A percentile compares a stretch with the other conserved stretches of the same genome.
phyloP scores from a whole-genome alignment of 1,284 basidiomycete species.

The Pseudozyma sp. region DNA sequence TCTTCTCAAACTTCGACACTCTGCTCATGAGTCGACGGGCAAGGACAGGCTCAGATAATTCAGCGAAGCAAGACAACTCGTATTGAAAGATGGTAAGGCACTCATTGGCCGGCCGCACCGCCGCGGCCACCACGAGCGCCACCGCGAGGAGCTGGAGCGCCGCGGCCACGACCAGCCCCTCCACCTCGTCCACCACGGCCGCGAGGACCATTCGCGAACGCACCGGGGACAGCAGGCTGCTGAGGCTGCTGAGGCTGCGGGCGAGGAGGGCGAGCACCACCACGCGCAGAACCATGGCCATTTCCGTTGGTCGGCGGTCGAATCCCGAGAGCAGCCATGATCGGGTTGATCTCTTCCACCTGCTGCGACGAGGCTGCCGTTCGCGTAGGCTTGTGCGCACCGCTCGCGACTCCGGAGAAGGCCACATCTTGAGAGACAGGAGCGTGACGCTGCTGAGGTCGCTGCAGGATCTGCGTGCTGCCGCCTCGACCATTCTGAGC shows the following conservation, averaged over 20 bases:
- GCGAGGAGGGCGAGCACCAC: constrained; percentile 29
- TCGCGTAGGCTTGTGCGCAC: constrained; percentile 37
- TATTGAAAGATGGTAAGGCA: too few relatives aligned
- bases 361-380: constrained; percentile 20
- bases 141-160: constrained; percentile 14
- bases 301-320: constrained; percentile 30
- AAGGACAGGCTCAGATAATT: too few relatives aligned
- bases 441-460: constrained; percentile 38
- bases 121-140: constrained; percentile 10
- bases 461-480: constrained; percentile 43
- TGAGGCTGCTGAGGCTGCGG: constrained; percentile 26
- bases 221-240: constrained; percentile 8
- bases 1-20: too few relatives aligned
- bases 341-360: constrained; percentile 44
- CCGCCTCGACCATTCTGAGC: constrained; percentile 27
- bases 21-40: too few relatives aligned
- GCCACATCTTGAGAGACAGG: constrained; percentile 43
- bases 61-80: too few relatives aligned
- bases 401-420: constrained; percentile 53
- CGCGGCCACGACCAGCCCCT: constrained; percentile 9
- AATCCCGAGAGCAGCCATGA: constrained; percentile 52
- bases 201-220: constrained; percentile 14
- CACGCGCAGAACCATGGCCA: constrained; percentile 21
- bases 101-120: constrained; percentile 26
- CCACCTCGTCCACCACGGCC: constrained; percentile 32